A percentile compares a stretch with the other conserved stretches of the same genome.
Conservation (phyloP, 2,329 filamentous ascomycete genomes). For the Thielaviopsis musarum region DNA sequence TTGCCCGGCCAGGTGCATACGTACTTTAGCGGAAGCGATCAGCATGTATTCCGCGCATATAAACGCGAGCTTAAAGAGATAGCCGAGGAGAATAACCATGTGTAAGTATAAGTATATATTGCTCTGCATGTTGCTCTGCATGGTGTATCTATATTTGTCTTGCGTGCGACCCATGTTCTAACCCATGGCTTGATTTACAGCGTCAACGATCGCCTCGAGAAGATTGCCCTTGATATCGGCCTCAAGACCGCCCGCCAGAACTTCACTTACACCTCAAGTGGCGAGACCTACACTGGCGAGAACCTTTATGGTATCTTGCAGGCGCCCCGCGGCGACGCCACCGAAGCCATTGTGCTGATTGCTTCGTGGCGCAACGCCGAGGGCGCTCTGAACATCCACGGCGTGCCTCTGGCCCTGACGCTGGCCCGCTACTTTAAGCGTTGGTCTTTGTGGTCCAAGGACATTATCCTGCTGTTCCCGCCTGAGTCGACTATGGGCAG, state of each 20-base stretch:
- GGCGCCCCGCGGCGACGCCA: conserved; percentile 86
- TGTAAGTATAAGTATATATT: conserved; percentile 23
- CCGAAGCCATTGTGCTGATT: conserved; percentile 86
- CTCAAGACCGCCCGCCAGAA: conserved; percentile 78
- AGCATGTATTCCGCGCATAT: conserved; percentile 85
- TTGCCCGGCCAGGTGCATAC: conserved; percentile 93
- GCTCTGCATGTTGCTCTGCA: neutral
- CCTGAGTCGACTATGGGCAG: conserved; percentile 79
- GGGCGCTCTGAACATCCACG: conserved; percentile 65
- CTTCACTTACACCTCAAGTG: conserved; percentile 70
- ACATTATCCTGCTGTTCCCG: conserved; percentile 83
- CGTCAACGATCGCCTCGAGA: conserved; percentile 54
- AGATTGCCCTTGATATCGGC: conserved; percentile 60
- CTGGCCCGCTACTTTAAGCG: conserved; percentile 89
- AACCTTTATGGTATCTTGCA: conserved; percentile 91
- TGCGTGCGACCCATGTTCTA: neutral
- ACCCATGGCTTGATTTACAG: conserved; percentile 18
- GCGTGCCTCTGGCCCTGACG: conserved; percentile 71
- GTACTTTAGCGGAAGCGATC: conserved; percentile 91
- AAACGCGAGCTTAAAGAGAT: conserved; percentile 62
- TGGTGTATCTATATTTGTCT: no score
- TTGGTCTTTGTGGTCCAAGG: conserved; percentile 98
- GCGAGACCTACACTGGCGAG: conserved; percentile 57
- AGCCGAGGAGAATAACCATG: conserved; percentile 32
- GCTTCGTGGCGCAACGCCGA: conserved; percentile 77